phyloP scores from a whole-genome alignment of 805 yeast genomes.

The Priceomyces haplophilus region DNA sequence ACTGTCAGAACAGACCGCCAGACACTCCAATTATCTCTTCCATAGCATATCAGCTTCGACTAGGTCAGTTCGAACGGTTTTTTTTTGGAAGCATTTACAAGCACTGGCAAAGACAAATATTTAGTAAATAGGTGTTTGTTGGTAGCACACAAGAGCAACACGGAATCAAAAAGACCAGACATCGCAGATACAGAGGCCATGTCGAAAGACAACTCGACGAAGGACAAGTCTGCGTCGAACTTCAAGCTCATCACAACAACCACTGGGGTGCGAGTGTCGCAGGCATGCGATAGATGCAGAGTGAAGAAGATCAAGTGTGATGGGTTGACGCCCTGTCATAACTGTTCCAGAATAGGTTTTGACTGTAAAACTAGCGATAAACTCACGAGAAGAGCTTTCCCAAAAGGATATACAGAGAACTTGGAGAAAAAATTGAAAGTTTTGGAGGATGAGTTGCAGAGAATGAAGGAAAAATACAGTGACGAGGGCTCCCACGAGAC shows the following conservation, averaged over 20 bases:
- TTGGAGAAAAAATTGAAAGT: slow-evolving; percentile 60
- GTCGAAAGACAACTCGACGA: not conserved
- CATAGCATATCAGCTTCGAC: too few species aligned
- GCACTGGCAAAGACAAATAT: too few species aligned
- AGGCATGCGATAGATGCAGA: slow-evolving; percentile 81
- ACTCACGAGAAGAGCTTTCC: slow-evolving; percentile 71
- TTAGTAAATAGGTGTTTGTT: too few species aligned
- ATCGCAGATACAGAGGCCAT: too few species aligned
- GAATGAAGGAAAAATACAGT: slow-evolving; percentile 34
- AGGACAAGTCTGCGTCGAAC: slow-evolving; percentile 15
- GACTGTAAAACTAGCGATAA: slow-evolving; percentile 72
- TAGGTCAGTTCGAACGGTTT: too few species aligned
- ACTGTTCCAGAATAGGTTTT: slow-evolving; percentile 62
- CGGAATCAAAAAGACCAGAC: too few species aligned
- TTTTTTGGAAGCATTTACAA: too few species aligned
- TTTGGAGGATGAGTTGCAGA: slow-evolving; percentile 54
- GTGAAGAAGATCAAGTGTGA: slow-evolving; percentile 75
- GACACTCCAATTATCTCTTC: too few species aligned
- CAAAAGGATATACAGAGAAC: slow-evolving; percentile 77
- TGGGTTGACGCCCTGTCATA: slow-evolving; percentile 68
- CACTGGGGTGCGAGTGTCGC: slow-evolving; percentile 54
- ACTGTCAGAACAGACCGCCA: too few species aligned
- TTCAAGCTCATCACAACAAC: slow-evolving; percentile 38
- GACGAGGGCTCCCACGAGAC: slow-evolving; percentile 3
- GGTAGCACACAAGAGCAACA: too few species aligned